Evolutionary conservation across 1,139 yeast species (phyloP).

Genomic region (Yarrowia galli): DNA sequence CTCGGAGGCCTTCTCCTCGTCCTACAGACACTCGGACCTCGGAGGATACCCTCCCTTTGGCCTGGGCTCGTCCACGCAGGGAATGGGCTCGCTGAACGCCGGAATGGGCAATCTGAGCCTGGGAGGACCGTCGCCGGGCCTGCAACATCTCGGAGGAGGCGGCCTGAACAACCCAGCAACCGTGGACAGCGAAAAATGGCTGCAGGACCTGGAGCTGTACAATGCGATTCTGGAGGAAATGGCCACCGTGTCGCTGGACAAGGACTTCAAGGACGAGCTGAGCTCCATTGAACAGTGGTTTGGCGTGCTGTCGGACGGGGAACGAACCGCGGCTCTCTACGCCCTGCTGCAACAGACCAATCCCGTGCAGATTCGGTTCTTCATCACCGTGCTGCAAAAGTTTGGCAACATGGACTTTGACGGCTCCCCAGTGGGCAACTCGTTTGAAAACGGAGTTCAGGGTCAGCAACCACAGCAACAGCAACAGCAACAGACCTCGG

Average conservation of each 20-base stretch:
- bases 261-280: slow-evolving; percentile 45
- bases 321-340: slow-evolving; percentile 53
- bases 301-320: slow-evolving; percentile 50
- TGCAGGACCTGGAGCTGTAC: slow-evolving; percentile 50
- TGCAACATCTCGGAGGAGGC: slow-evolving; percentile 5
- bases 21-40: slow-evolving; percentile 37
- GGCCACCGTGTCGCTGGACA: slow-evolving; percentile 50
- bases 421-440: slow-evolving; percentile 47
- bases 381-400: slow-evolving; percentile 51
- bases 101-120: slow-evolving; percentile 33
- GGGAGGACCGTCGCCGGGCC: slow-evolving; percentile 13
- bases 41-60: slow-evolving; percentile 35
- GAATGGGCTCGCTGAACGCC: slow-evolving; percentile 26
- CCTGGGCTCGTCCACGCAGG: neutral
- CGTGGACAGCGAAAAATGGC: slow-evolving; percentile 45
- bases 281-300: slow-evolving; percentile 53
- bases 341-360: slow-evolving; percentile 51
- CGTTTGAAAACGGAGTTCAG: slow-evolving; percentile 41
- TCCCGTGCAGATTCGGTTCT: slow-evolving; percentile 52
- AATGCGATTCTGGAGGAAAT: slow-evolving; percentile 50
- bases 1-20: slow-evolving; percentile 35
- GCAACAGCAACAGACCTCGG: slow-evolving; percentile 14
- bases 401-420: slow-evolving; percentile 48
- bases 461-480: neutral
- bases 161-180: neutral